phyloP scores from a whole-genome alignment of 805 yeast species.

The Zygotorulaspora florentina region DNA sequence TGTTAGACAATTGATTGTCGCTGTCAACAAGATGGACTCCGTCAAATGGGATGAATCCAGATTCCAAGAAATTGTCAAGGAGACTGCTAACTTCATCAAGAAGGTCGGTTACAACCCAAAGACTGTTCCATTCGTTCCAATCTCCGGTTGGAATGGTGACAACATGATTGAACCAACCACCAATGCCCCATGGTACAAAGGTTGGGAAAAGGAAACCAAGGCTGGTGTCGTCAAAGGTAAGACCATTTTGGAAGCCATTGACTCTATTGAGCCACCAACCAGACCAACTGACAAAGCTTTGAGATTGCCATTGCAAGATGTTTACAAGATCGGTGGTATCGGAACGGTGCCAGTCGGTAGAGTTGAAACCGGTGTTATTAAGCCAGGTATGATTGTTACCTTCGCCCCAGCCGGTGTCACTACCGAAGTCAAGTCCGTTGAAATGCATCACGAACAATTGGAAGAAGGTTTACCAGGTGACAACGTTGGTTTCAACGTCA shows the following conservation, averaged over 20 bases:
- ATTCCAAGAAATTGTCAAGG: conserved; percentile 73
- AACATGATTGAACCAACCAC: conserved; percentile 82
- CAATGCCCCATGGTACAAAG: conserved; percentile 87
- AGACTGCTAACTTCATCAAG: conserved; percentile 75
- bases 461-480: conserved; percentile 85
- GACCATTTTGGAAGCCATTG: conserved; percentile 82
- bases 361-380: conserved; percentile 88
- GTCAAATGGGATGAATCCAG: conserved; percentile 82
- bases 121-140: conserved; percentile 83
- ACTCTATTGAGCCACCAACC: conserved; percentile 71
- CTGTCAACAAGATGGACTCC: conserved; percentile 93
- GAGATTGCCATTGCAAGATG: conserved; percentile 86
- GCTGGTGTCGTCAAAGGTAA: conserved; percentile 67
- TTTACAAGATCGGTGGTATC: conserved; percentile 89
- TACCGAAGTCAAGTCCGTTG: conserved; percentile 86
- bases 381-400: conserved; percentile 86
- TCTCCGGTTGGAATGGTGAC: conserved; percentile 91
- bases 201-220: conserved; percentile 78
- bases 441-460: conserved; percentile 82
- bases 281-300: conserved; percentile 86
- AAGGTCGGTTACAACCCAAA: conserved; percentile 81
- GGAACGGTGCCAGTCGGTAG: conserved; percentile 93
- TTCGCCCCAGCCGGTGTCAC: conserved; percentile 90
- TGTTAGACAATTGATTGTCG: conserved; percentile 81
- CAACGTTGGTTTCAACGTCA: conserved; percentile 86